These are phyloP conservation scores for Parachaetomium inaequale DNA, from an alignment of 495 filamentous ascomycete genomes.

Conservation along the genomic window DNA sequence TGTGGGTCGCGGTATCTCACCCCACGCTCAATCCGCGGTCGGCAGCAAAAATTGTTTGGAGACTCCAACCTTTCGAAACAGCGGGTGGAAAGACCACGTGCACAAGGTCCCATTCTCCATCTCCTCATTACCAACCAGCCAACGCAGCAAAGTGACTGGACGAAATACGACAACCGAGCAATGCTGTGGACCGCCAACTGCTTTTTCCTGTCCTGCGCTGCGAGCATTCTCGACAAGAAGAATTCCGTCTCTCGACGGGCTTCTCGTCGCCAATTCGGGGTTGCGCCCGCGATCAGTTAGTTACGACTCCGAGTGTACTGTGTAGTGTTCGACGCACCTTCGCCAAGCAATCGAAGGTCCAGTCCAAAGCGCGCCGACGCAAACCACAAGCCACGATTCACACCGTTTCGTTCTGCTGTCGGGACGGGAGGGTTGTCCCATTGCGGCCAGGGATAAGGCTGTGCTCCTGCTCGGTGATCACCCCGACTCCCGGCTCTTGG, in stretches of 20 bases:
- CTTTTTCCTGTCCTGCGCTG: background rate
- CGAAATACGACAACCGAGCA: conserved; percentile 2
- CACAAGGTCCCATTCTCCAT: background rate
- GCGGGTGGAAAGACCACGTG: background rate
- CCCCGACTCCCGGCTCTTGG: conserved; percentile 2
- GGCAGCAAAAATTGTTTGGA: background rate
- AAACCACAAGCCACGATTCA: conserved; percentile 32
- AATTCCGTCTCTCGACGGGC: background rate
- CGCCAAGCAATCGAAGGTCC: conserved; percentile 10
- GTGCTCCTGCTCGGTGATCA: conserved; percentile 30
- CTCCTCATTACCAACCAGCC: too few relatives aligned
- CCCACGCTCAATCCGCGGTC: conserved; percentile 2
- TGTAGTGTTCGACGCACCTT: background rate
- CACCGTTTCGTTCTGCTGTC: conserved; percentile 15
- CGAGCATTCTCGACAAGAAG: background rate
- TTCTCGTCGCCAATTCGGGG: background rate
- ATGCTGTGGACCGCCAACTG: background rate
- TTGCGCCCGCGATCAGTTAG: background rate
- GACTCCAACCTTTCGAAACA: background rate
- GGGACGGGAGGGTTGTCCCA: conserved; percentile 23
- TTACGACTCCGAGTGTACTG: background rate
- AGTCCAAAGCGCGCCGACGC: background rate
- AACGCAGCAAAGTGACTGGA: conserved; percentile 16
- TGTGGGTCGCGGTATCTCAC: background rate
- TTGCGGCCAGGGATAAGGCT: conserved; percentile 29